Evolutionary conservation across 352 stramenopile genomes (phyloP), one percentile per base, ranked within the genome.

Genomic region (Achlya hypogyna): DNA sequence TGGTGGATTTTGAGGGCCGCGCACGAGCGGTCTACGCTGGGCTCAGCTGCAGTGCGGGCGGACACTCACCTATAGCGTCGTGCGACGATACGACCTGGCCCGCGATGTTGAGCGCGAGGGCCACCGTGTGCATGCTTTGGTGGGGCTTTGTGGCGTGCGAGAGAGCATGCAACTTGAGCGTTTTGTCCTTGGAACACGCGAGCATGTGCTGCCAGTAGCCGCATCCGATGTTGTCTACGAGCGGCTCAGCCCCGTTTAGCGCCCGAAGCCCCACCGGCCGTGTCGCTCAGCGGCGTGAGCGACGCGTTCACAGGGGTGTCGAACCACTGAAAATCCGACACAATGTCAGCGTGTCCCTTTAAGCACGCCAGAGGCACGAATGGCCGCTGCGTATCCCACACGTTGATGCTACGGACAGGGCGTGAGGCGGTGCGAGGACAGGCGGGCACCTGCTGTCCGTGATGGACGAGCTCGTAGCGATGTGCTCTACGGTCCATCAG

Each of bases 151-250:
- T 85, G 1, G 82, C 80, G 43, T 95, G 79, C 0, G 86, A 82
- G 25, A 95, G 84, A 2, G 86, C 91, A 64, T 95, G 86, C 0
- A 95, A 78, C 65, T 91, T 92, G 0, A 95, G 70, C 2, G 86
- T 95, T 0, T 84, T 85, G 62, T 95, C 86, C 62, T 95, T 95
- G 0, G 84, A 93, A 53, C 86, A 95, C 3, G 84, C 83, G 25
- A 95, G 73, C 81, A 95, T 91, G 63, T 95, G 86, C 56, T 95
- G 86, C 86, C 86, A 95, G 60, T 86, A 92, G 20, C 86, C 73
- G 22, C 86, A 82, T 1, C 86, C 84, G 65, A 91, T 82, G 74
- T 75, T 87, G 27, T 93, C 86, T 22, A 47, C 27, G n/a, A n/a
- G n/a, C n/a, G n/a, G n/a, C n/a, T n/a, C n/a, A n/a, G n/a, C n/a